Evolutionary conservation across 495 filamentous ascomycete genomes (phyloP), one percentile per base, ranked within the genome.

Genomic region (Pyrenopolyporus hunteri): DNA sequence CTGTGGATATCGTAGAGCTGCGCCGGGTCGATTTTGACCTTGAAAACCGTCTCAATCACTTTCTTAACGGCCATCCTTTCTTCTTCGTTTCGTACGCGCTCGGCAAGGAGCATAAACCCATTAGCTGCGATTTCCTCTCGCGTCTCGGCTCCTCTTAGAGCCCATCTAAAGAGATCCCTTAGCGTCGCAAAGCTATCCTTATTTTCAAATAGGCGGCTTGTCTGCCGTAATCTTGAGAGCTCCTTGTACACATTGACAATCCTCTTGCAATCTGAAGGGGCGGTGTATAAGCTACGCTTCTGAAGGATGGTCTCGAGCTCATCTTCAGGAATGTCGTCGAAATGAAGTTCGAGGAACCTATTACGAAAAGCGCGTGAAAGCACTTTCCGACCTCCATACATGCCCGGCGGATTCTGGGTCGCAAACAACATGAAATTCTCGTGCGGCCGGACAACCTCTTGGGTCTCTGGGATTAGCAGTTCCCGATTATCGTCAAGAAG

Each of bases 401-500:
- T 75, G 17, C 95, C 95, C 13, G 95, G 89, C 2, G 95, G 95
- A 63, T 99, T 99, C 66, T 99, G 95, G 0, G 95, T 99, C n/a
- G 95, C 95, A 64, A 98, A 99, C 0, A 99, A 82, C 87, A 98
- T 96, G 75, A 99, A 99, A 69, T 95, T 91, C 28, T 88, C 84
- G 54, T 97, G 91, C 0, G 95, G 95, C 28, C 87, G 86, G 22
- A 99, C 88, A 13, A 92, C 80, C 66, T 98, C 92, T 71, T 99
- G 95, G 0, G 95, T 98, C 67, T 99, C 95, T 0, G 95, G 94
- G 39, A 99, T 94, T 40, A 98, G 83, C 1, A 99, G 85, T 70
- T 99, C 95, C n/a, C 94, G 82, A 63, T 99, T 99, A 70, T 99
- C 95, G 65, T 99, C 95, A 1, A 99, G 78, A 2, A 99, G 81